Evolutionary conservation across 768 basidiomycete species (phyloP).

Genomic region (Clitopilus passeckerianus): DNA sequence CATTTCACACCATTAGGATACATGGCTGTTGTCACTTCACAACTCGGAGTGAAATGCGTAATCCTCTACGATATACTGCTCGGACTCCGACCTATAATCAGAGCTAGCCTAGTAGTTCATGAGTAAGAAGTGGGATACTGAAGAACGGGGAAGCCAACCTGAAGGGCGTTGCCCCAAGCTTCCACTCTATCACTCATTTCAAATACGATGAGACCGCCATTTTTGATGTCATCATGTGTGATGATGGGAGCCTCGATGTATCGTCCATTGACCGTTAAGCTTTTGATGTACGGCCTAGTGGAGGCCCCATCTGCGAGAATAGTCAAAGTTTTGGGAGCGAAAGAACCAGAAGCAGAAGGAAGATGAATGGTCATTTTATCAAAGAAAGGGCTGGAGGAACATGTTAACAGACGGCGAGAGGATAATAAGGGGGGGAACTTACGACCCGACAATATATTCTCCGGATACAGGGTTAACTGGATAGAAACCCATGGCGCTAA

Average conservation of each 20-base stretch:
- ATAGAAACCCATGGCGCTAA: constrained; percentile 80
- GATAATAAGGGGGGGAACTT: constrained; percentile 14
- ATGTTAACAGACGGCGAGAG: no score
- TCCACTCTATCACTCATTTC: constrained; percentile 50
- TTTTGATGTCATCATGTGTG: constrained; percentile 52
- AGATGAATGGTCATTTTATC: constrained; percentile 51
- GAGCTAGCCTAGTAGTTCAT: no score
- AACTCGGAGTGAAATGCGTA: background rate
- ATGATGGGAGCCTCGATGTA: constrained; percentile 42
- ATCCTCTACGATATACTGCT: background rate
- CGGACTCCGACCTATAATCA: background rate
- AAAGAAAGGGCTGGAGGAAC: constrained; percentile 36
- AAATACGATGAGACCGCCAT: constrained; percentile 56
- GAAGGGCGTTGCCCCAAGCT: constrained; percentile 24
- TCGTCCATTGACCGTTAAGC: constrained; percentile 51
- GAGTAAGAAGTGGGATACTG: no score
- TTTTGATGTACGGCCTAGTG: constrained; percentile 55
- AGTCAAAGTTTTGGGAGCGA: constrained; percentile 26
- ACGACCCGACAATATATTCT: constrained; percentile 75
- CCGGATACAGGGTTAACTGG: constrained; percentile 79
- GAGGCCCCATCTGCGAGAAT: constrained; percentile 56
- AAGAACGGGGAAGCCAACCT: background rate
- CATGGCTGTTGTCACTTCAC: no score
- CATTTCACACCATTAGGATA: no score
- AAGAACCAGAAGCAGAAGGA: constrained; percentile 28